phyloP scores from a whole-genome alignment of 2,329 filamentous ascomycete genomes.

The Nigrospora oryzae region DNA sequence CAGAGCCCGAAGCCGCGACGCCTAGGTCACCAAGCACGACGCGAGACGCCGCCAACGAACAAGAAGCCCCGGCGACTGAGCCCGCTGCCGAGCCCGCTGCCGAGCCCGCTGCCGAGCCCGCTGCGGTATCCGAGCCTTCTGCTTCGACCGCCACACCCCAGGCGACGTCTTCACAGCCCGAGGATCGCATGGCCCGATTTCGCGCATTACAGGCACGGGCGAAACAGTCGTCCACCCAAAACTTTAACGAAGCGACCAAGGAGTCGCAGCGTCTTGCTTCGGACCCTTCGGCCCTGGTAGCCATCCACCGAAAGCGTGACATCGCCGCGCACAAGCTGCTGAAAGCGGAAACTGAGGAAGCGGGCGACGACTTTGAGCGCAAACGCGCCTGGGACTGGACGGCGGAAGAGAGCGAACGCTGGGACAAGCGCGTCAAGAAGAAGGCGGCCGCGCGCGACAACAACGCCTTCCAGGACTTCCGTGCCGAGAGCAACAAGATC shows the following conservation, averaged over 20 bases:
- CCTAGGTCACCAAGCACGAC: slow-evolving; percentile 6
- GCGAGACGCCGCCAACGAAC: slow-evolving; percentile 1
- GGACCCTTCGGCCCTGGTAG: slow-evolving; percentile 68
- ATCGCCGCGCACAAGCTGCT: slow-evolving; percentile 87
- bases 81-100: slow-evolving; percentile 9
- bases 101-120: not conserved
- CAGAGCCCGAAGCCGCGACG: slow-evolving; percentile 6
- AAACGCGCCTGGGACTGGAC: slow-evolving; percentile 99
- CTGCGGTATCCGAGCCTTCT: not conserved
- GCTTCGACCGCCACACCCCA: slow-evolving; percentile 14
- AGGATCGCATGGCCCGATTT: slow-evolving; percentile 73
- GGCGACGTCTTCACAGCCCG: slow-evolving; percentile 31
- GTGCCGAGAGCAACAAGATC: slow-evolving; percentile 78
- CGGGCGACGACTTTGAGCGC: slow-evolving; percentile 88
- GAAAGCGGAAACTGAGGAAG: slow-evolving; percentile 80
- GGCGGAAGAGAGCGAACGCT: slow-evolving; percentile 83
- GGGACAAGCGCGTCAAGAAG: slow-evolving; percentile 87
- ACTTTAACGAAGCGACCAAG: slow-evolving; percentile 74
- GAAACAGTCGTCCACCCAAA: slow-evolving; percentile 62
- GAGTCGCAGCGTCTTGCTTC: slow-evolving; percentile 74
- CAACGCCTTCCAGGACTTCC: slow-evolving; percentile 85
- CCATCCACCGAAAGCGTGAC: slow-evolving; percentile 77
- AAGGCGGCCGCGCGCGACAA: slow-evolving; percentile 74
- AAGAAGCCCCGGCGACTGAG: slow-evolving; percentile 4
- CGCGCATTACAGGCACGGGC: slow-evolving; percentile 78